Evolutionary conservation across 306 rosid species (phyloP).

Genomic region (Quercus variabilis): DNA sequence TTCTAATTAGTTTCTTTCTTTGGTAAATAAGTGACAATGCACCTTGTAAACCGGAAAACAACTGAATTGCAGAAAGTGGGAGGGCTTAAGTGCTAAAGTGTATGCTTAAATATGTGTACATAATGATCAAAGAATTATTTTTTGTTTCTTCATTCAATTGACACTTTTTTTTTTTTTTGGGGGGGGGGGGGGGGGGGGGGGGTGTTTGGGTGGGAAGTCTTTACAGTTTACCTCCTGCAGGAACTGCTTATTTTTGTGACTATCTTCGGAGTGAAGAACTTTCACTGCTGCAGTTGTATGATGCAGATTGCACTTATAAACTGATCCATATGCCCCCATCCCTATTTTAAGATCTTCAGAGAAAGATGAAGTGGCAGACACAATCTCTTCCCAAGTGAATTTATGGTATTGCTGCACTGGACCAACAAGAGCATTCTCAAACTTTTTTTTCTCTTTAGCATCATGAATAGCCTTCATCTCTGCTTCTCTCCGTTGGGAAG

Average conservation of each 20-base stretch:
- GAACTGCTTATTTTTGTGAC: slow-evolving; percentile 56
- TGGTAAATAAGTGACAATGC: slow-evolving; percentile 13
- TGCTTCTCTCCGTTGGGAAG: slow-evolving; percentile 57
- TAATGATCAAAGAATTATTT: slow-evolving; percentile 4
- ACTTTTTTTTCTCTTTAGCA: slow-evolving; percentile 61
- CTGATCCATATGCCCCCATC: slow-evolving; percentile 77
- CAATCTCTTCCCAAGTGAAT: slow-evolving; percentile 84
- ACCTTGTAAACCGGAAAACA: slow-evolving; percentile 6
- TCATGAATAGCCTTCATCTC: slow-evolving; percentile 59
- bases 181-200: neutral
- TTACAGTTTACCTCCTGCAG: slow-evolving; percentile 70
- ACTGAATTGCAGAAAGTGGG: neutral
- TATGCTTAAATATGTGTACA: neutral
- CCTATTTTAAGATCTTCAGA: slow-evolving; percentile 83
- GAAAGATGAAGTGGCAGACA: slow-evolving; percentile 77
- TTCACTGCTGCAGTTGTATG: slow-evolving; percentile 92
- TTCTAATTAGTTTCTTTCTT: neutral
- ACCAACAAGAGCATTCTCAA: slow-evolving; percentile 67
- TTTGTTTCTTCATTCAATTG: neutral
- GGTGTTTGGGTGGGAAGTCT: neutral
- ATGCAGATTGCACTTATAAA: slow-evolving; percentile 79
- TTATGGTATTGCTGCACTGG: slow-evolving; percentile 49
- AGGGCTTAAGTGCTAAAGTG: neutral
- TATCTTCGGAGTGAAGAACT: slow-evolving; percentile 64
- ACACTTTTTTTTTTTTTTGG: neutral